Percentiles rank a stretch among this genome's conserved stretches.
phyloP scores from a whole-genome alignment of 805 yeast genomes.

The Starmera dryadoides region DNA sequence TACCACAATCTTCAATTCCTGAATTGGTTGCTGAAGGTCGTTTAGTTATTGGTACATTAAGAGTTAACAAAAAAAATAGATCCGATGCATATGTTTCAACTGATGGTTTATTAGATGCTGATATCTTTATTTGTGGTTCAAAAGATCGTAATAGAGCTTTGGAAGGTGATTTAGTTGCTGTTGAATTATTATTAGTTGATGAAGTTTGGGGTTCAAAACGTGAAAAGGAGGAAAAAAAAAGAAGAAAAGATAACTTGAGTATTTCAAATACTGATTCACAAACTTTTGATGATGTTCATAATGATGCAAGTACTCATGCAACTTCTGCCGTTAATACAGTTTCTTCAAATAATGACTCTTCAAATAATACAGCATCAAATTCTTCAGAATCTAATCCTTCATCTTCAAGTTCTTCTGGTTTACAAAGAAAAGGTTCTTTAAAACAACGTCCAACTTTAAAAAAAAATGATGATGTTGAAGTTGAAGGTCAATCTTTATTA shows the following conservation, averaged over 20 bases:
- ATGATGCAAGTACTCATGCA: slow-evolving; percentile 65
- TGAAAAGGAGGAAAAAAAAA: slow-evolving; percentile 95
- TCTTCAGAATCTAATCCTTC: too few species aligned
- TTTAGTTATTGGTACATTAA: slow-evolving; percentile 82
- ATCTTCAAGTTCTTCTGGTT: slow-evolving; percentile 23
- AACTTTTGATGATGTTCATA: slow-evolving; percentile 61
- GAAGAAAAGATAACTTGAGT: slow-evolving; percentile 61
- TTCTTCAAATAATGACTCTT: slow-evolving; percentile 7
- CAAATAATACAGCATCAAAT: slow-evolving; percentile 9
- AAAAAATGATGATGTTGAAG: slow-evolving; percentile 97
- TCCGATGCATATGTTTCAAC: slow-evolving; percentile 98
- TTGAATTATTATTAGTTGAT: slow-evolving; percentile 88
- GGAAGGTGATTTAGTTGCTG: slow-evolving; percentile 95
- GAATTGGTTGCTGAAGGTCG: slow-evolving; percentile 84
- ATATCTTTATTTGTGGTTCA: slow-evolving; percentile 95
- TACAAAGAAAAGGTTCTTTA: slow-evolving; percentile 80
- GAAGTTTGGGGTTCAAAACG: slow-evolving; percentile 97
- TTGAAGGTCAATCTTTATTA: slow-evolving; percentile 90
- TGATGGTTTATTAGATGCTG: slow-evolving; percentile 92
- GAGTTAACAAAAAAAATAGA: slow-evolving; percentile 94
- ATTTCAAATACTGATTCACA: slow-evolving; percentile 26
- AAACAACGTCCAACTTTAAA: slow-evolving; percentile 95
- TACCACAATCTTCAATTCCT: slow-evolving; percentile 90
- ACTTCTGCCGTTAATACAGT: slow-evolving; percentile 19
- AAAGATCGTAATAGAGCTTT: slow-evolving; percentile 96